Evolutionary conservation across 2,329 filamentous ascomycete genomes (phyloP).

Genomic region (Colletotrichum shisoi): DNA sequence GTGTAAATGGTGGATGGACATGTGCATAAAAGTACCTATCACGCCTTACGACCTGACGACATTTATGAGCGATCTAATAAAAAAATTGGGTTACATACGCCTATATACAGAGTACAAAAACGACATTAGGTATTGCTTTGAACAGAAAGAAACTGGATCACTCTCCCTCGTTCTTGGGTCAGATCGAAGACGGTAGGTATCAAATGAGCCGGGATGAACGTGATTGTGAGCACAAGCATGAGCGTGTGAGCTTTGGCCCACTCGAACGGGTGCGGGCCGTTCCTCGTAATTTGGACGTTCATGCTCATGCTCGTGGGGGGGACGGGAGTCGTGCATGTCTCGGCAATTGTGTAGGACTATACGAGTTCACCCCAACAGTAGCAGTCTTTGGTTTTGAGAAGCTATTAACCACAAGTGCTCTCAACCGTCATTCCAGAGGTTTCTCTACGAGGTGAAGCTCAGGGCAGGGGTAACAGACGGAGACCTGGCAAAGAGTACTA

Average conservation of each 20-base stretch:
- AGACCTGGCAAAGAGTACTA: constrained; percentile 5
- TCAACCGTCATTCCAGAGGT: too few species aligned
- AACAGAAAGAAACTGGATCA: background rate
- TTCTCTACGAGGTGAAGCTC: background rate
- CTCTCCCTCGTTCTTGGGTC: background rate
- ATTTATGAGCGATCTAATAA: constrained; percentile 30
- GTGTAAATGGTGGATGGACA: constrained; percentile 24
- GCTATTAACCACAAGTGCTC: background rate
- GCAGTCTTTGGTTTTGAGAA: background rate
- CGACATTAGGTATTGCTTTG: background rate
- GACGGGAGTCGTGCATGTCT: background rate
- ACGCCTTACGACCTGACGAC: constrained; percentile 39
- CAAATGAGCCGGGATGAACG: constrained; percentile 20
- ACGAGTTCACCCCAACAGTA: background rate
- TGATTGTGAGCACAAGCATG: constrained; percentile 16
- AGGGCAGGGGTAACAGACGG: background rate
- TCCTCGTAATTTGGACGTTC: constrained; percentile 2
- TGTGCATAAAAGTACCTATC: constrained; percentile 35
- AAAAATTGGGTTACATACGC: background rate
- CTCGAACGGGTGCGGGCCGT: constrained; percentile 10
- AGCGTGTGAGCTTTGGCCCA: constrained; percentile 18
- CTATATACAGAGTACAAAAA: constrained; percentile 4
- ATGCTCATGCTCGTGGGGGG: background rate
- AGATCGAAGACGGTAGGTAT: background rate
- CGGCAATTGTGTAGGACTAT: background rate